Conservation (phyloP, 148 eudicot species). For the Arbutus unedo region DNA sequence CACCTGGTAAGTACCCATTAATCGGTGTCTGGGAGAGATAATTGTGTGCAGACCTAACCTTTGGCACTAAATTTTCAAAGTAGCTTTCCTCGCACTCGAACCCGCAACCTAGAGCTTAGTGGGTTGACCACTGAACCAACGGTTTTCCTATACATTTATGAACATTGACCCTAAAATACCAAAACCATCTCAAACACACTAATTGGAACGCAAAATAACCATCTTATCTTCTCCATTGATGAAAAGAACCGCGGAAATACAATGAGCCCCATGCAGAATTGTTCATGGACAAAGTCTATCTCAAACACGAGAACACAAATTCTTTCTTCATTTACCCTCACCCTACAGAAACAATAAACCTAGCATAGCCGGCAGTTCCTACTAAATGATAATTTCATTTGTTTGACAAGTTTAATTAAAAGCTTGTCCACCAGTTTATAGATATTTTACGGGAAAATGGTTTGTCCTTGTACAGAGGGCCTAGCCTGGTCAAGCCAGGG, state of each 20-base stretch:
- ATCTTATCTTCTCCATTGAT: neutral
- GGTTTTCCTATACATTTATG: neutral
- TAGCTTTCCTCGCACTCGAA: neutral
- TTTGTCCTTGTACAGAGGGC: neutral
- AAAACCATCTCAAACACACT: neutral
- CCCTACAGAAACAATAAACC: neutral
- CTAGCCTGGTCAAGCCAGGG: neutral
- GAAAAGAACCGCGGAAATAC: neutral
- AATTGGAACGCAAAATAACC: neutral
- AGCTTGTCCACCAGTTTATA: neutral
- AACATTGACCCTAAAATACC: neutral
- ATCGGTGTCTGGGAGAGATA: neutral
- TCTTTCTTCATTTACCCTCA: neutral
- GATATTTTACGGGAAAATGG: neutral
- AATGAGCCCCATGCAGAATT: neutral
- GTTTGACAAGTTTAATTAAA: neutral
- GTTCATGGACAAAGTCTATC: neutral
- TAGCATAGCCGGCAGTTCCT: neutral
- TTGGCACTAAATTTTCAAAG: neutral
- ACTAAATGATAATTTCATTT: neutral
- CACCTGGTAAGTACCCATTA: neutral
- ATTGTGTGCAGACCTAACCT: neutral
- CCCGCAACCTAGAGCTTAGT: neutral
- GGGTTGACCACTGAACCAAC: neutral
- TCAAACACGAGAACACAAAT: neutral